Evolutionary conservation across 805 yeast species (phyloP), one percentile per base, ranked within the genome.

Genomic region (Starmerella potacharoeniae): DNA sequence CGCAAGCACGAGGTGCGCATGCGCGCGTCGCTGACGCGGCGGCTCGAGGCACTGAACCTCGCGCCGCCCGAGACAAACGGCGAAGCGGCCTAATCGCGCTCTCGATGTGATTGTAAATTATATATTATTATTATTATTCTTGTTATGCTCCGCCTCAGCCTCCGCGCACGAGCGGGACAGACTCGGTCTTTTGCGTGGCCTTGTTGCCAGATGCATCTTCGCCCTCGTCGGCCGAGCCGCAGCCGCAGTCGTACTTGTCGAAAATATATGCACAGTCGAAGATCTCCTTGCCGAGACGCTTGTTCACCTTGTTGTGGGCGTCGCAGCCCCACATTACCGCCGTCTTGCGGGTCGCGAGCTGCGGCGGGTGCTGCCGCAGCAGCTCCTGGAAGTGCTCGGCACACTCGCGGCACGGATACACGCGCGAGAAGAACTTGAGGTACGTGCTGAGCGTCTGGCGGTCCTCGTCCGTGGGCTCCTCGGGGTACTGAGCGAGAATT

Each of bases 281-380:
- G 16, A 75, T 73, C 1, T 77, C 79, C 62, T 90, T 87, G 5
- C 74, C 75, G 45, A 90, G 73, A 51, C 83, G 73, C 53, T 78
- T 79, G 68, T 91, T 91, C 37, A 90, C 97, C 64, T 81, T 76
- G 68, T 91, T 90, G 71, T 90, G 97, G 5, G 90, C 75, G 64
- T 84, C 84, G 66, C 98, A 93, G 1, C 98, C 98, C 98, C 98
- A 93, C 60, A 86, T 71, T 0, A 96, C 88, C 1, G 98, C 97
- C 3, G 80, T 77, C 58, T 81, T 80, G 55, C 96, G 75, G 28
- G 84, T 76, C 7, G 80, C 74, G 4, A 84, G 76, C 65, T 93
- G 98, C 2, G 96, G 96, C 1, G 98, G 97, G 64, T 74, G 82
- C 63, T 83, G 75, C 55, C 73, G 65, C 55, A 93, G 70, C 60